Evolutionary conservation across 371 early-diverging fungal genomes (phyloP).

Genomic region (Choanephora cucurbitarum): DNA sequence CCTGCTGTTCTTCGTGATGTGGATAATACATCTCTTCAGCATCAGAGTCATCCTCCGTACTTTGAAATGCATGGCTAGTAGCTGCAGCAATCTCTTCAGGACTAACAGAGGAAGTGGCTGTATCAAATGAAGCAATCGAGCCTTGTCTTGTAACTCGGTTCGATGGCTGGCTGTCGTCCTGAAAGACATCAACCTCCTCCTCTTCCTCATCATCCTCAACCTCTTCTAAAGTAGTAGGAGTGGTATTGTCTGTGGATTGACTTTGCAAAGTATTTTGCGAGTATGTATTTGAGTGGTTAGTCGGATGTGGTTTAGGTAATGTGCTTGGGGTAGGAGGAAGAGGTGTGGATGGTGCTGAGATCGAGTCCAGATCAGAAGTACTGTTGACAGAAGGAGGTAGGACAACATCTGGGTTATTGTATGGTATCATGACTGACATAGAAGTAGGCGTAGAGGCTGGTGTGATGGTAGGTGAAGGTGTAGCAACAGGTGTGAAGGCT

Average conservation of each 20-base stretch:
- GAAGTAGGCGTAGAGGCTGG: neutral
- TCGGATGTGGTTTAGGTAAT: constrained; percentile 18
- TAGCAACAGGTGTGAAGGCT: neutral
- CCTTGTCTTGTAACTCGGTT: no score
- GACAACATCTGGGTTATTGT: no score
- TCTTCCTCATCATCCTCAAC: no score
- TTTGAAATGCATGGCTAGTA: constrained; percentile 2
- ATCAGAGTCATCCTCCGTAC: constrained; percentile 2
- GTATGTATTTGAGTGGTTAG: no score
- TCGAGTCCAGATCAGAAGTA: constrained; percentile 31
- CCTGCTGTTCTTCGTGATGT: constrained; percentile 2
- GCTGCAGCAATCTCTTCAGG: constrained; percentile 20
- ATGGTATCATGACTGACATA: no score
- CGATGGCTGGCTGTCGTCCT: no score
- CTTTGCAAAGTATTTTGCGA: constrained; percentile 2
- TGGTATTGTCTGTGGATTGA: constrained; percentile 1
- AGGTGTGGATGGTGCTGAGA: constrained; percentile 36
- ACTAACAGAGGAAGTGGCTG: constrained; percentile 12
- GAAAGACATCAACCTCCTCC: no score
- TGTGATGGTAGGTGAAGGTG: neutral
- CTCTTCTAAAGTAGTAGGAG: neutral
- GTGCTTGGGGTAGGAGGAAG: constrained; percentile 28
- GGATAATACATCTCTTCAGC: constrained; percentile 29
- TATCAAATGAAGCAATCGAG: constrained; percentile 10
- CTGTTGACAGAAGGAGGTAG: constrained; percentile 16